phyloP scores from a whole-genome alignment of 1,139 yeast species.

The Geotrichum carabidarum region DNA sequence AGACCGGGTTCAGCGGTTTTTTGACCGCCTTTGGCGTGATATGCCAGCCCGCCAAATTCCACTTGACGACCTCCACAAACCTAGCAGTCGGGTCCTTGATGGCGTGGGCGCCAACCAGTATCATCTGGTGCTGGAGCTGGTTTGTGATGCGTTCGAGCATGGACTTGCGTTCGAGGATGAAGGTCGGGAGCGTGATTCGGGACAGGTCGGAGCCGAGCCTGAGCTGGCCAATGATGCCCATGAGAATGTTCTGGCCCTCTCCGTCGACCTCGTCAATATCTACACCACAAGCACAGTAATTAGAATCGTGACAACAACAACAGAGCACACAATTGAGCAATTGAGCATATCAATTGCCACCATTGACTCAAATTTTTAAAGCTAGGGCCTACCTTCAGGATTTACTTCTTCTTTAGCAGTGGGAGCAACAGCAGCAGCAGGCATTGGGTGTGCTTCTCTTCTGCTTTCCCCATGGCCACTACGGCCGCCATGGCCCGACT shows the following conservation, averaged over 20 bases:
- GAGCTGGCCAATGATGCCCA: slow-evolving; percentile 83
- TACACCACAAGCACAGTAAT: slow-evolving; percentile 27
- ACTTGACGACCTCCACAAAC: slow-evolving; percentile 66
- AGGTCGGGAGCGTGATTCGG: slow-evolving; percentile 88
- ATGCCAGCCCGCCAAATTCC: slow-evolving; percentile 96
- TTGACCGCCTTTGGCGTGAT: slow-evolving; percentile 97
- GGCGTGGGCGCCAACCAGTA: slow-evolving; percentile 63
- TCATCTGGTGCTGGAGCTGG: slow-evolving; percentile 74
- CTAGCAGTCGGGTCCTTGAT: slow-evolving; percentile 55
- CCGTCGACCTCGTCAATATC: slow-evolving; percentile 90
- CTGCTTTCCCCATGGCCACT: no score
- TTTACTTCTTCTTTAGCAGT: background rate
- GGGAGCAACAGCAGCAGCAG: no score
- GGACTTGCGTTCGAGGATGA: slow-evolving; percentile 87
- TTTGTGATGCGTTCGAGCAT: slow-evolving; percentile 95
- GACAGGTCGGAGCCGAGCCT: slow-evolving; percentile 90
- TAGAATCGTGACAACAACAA: background rate
- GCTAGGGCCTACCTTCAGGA: background rate
- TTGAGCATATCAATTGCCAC: no score
- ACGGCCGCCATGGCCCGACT: background rate
- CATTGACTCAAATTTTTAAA: no score
- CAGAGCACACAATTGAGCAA: no score
- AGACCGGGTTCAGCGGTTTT: slow-evolving; percentile 89
- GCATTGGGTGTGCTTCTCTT: no score
- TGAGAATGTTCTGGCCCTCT: slow-evolving; percentile 77